Evolutionary conservation across 305 asterid species (phyloP).

Genomic region (Fraxinus ornus): DNA sequence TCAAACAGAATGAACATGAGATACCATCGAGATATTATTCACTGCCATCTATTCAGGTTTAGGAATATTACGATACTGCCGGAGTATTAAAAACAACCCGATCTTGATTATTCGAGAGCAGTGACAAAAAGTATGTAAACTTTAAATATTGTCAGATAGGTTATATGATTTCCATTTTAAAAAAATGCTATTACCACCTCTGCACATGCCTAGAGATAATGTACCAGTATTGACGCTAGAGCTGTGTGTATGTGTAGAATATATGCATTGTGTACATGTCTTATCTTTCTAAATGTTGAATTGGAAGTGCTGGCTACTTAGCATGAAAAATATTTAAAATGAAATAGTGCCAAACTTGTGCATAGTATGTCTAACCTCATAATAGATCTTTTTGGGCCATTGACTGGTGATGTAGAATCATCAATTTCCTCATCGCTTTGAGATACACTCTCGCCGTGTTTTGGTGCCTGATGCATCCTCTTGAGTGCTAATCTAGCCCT

Average conservation of each 20-base stretch:
- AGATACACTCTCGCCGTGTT: conserved; percentile 53
- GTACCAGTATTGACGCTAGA: too few species aligned
- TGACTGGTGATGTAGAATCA: conserved; percentile 65
- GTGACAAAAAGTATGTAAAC: not conserved
- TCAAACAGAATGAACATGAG: not conserved
- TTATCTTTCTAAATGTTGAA: not conserved
- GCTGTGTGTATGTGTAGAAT: too few species aligned
- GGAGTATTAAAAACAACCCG: not conserved
- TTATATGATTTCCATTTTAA: not conserved
- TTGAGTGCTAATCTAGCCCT: conserved; percentile 73
- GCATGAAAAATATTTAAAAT: not conserved
- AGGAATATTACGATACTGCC: not conserved
- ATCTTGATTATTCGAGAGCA: not conserved
- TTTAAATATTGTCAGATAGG: not conserved
- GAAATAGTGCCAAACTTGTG: not conserved
- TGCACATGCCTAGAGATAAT: not conserved
- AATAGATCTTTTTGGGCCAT: conserved; percentile 78
- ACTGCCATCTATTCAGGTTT: not conserved
- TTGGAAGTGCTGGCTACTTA: not conserved
- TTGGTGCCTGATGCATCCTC: conserved; percentile 57
- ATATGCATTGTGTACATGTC: too few species aligned
- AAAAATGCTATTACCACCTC: not conserved
- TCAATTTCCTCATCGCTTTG: conserved; percentile 74
- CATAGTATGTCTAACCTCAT: conserved; percentile 58
- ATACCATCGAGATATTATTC: not conserved